A percentile compares a stretch with the other conserved stretches of the same genome.
phyloP scores from a whole-genome alignment of 345 rosid species.

The Alliaria petiolata region DNA sequence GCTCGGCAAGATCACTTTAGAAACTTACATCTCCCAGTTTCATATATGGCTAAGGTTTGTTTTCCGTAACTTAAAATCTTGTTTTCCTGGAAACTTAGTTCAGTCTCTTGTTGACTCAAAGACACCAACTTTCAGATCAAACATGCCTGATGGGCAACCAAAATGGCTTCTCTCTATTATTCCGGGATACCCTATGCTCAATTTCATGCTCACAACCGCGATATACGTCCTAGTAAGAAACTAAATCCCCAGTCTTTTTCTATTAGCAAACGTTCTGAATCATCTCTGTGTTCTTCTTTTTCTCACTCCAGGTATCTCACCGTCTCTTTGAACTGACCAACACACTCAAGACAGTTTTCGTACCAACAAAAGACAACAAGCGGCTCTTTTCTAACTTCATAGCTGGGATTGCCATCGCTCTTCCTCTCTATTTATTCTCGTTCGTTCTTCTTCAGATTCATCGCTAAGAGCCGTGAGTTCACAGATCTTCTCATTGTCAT shows the following conservation, averaged over 20 bases:
- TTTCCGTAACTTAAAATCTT: not conserved
- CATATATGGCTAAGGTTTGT: slow-evolving; percentile 98
- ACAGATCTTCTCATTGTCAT: slow-evolving; percentile 2
- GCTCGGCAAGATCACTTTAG: slow-evolving; percentile 94
- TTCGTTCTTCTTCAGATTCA: slow-evolving; percentile 80
- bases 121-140: slow-evolving; percentile 47
- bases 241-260: not conserved
- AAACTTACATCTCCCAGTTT: slow-evolving; percentile 93
- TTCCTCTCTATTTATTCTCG: slow-evolving; percentile 56
- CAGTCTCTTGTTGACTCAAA: not conserved
- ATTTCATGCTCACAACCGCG: slow-evolving; percentile 94
- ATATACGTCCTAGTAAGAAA: slow-evolving; percentile 73
- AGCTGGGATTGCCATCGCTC: slow-evolving; percentile 59
- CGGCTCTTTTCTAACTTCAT: slow-evolving; percentile 57
- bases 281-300: too few relatives aligned
- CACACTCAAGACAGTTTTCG: slow-evolving; percentile 59
- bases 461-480: slow-evolving; percentile 50
- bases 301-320: slow-evolving; percentile 67
- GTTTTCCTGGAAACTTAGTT: not conserved
- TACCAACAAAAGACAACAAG: slow-evolving; percentile 73
- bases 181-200: slow-evolving; percentile 87
- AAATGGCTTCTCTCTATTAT: slow-evolving; percentile 94
- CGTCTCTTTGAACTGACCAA: slow-evolving; percentile 82
- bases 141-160: slow-evolving; percentile 88
- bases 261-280: not conserved